Percentiles rank a stretch among this genome's conserved stretches.
phyloP scores from a whole-genome alignment of 2,329 filamentous ascomycete genomes.

The Cyphellophora europaea region DNA sequence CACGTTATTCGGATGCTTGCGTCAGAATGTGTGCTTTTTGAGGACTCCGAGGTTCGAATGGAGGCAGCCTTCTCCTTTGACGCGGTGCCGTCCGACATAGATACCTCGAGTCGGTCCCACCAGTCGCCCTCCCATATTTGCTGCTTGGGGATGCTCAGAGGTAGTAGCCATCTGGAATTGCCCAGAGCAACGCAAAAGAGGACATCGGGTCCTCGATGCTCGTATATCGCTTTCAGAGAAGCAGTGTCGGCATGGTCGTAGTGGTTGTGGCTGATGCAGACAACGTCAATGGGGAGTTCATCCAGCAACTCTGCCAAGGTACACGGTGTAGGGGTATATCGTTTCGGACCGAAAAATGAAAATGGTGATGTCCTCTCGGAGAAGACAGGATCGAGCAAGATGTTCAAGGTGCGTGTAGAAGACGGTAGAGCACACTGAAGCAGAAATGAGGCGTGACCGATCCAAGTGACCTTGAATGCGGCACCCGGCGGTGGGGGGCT shows the following conservation, averaged over 20 bases:
- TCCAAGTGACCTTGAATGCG: constrained; percentile 39
- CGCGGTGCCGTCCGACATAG: constrained; percentile 3
- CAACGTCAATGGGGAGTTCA: constrained; percentile 31
- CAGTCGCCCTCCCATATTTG: constrained; percentile 41
- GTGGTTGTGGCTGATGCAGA: constrained; percentile 48
- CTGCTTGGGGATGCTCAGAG: constrained; percentile 24
- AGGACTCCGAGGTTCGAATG: too few species aligned
- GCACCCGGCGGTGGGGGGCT: constrained; percentile 6
- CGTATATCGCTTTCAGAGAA: constrained; percentile 31
- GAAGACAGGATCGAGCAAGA: constrained; percentile 47
- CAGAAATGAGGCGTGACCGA: constrained; percentile 42
- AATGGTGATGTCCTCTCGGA: constrained; percentile 39
- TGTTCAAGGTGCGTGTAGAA: constrained; percentile 29
- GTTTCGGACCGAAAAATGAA: constrained; percentile 38
- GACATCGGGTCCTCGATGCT: constrained; percentile 33
- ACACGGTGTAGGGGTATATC: constrained; percentile 44
- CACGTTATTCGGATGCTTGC: constrained; percentile 27
- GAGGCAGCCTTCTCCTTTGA: constrained; percentile 17
- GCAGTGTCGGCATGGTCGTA: constrained; percentile 46
- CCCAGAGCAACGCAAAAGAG: constrained; percentile 35
- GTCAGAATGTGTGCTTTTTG: constrained; percentile 5
- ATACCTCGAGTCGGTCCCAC: constrained; percentile 33
- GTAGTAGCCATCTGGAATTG: constrained; percentile 14
- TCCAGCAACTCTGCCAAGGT: constrained; percentile 39
- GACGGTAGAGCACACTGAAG: constrained; percentile 28